phyloP scores from a whole-genome alignment of 2,329 filamentous ascomycete species.

The Neofusicoccum cordaticola region DNA sequence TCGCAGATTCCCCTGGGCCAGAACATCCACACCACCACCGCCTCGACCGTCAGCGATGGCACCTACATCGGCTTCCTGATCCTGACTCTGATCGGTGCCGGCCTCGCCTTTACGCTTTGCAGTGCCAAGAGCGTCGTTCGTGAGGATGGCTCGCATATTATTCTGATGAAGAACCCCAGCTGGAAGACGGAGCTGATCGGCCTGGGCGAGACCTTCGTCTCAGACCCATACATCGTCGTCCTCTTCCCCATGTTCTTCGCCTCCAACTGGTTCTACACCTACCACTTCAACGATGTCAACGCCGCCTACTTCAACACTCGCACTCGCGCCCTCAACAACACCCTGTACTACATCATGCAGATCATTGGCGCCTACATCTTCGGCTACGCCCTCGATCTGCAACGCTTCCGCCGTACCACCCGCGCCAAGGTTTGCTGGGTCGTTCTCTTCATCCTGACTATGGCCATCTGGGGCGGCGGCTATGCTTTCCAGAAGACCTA shows the following conservation, averaged over 20 bases:
- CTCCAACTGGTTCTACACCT: slow-evolving; percentile 78
- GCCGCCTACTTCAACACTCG: slow-evolving; percentile 68
- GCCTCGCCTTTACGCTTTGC: slow-evolving; percentile 66
- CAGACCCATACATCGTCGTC: slow-evolving; percentile 69
- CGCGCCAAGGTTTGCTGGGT: slow-evolving; percentile 65
- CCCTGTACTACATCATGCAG: slow-evolving; percentile 77
- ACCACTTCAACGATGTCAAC: slow-evolving; percentile 75
- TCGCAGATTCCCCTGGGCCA: slow-evolving; percentile 66
- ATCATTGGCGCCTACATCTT: slow-evolving; percentile 73
- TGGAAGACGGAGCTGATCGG: slow-evolving; percentile 78
- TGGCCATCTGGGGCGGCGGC: slow-evolving; percentile 79
- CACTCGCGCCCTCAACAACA: slow-evolving; percentile 71
- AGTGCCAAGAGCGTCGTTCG: slow-evolving; percentile 72
- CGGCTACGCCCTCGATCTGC: slow-evolving; percentile 66
- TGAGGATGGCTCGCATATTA: slow-evolving; percentile 72
- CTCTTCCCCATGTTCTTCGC: slow-evolving; percentile 78
- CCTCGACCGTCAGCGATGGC: slow-evolving; percentile 62
- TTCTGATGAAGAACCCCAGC: slow-evolving; percentile 86
- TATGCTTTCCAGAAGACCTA: slow-evolving; percentile 71
- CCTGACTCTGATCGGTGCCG: slow-evolving; percentile 71
- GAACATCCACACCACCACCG: slow-evolving; percentile 60
- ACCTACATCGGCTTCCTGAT: slow-evolving; percentile 88
- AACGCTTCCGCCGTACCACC: slow-evolving; percentile 57
- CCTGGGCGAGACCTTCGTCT: slow-evolving; percentile 68
- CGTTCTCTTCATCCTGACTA: slow-evolving; percentile 66